phyloP scores from a whole-genome alignment of 192 early-diverging fungal species.

The Entophlyctis luteolus region DNA sequence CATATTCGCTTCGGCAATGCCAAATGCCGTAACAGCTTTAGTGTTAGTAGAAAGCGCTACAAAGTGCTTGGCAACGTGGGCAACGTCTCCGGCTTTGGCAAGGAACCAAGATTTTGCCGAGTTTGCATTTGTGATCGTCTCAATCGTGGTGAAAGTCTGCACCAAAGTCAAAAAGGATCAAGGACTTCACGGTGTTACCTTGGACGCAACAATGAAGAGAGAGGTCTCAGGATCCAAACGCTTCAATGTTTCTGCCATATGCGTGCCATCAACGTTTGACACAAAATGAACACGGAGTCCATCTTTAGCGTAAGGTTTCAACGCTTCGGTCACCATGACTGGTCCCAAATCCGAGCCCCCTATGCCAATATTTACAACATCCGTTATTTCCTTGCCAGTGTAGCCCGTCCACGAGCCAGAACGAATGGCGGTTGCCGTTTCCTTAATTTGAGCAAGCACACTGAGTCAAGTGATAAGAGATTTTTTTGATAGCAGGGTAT shows the following conservation, averaged over 20 bases:
- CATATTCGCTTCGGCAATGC: slow-evolving; percentile 95
- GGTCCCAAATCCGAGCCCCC: slow-evolving; percentile 97
- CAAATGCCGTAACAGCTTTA: slow-evolving; percentile 81
- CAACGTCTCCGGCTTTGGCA: slow-evolving; percentile 74
- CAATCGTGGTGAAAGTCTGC: slow-evolving; percentile 98
- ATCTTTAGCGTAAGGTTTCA: slow-evolving; percentile 83
- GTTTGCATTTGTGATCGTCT: slow-evolving; percentile 94
- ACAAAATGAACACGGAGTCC: slow-evolving; percentile 90
- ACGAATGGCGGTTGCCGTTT: slow-evolving; percentile 77
- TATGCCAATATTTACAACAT: slow-evolving; percentile 97
- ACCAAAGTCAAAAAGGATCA: no score
- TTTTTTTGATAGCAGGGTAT: background rate
- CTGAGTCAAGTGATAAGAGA: slow-evolving; percentile 1
- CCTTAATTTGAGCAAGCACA: slow-evolving; percentile 90
- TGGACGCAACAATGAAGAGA: slow-evolving; percentile 93
- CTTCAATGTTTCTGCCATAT: slow-evolving; percentile 91
- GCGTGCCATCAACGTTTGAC: slow-evolving; percentile 96
- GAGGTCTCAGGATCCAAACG: slow-evolving; percentile 78
- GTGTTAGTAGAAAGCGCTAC: slow-evolving; percentile 96
- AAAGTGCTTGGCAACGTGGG: slow-evolving; percentile 98
- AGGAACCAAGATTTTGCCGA: slow-evolving; percentile 95
- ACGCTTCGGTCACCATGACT: slow-evolving; percentile 98
- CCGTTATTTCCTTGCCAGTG: slow-evolving; percentile 88
- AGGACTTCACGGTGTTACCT: no score
- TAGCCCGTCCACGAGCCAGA: slow-evolving; percentile 94